Conservation (phyloP, 805 yeast genomes). For the Candida ficus region DNA sequence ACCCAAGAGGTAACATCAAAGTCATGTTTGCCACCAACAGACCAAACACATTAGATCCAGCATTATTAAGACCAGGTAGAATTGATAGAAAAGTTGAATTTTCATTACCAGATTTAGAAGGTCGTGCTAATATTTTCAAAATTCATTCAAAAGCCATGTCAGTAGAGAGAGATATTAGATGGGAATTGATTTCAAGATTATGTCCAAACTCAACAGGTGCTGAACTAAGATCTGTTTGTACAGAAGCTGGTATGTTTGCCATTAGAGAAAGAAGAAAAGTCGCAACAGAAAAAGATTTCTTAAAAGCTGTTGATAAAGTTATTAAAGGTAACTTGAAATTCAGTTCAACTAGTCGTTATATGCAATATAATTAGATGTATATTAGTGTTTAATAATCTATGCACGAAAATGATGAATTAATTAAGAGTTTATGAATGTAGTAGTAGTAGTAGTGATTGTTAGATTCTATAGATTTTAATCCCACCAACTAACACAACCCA, state of each 20-base stretch:
- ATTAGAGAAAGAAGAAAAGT: conserved; percentile 97
- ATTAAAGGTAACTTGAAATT: conserved; percentile 98
- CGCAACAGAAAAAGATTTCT: conserved; percentile 95
- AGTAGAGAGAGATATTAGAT: conserved; percentile 93
- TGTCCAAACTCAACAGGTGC: conserved; percentile 99
- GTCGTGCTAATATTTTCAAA: conserved; percentile 95
- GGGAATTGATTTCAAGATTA: conserved; percentile 96
- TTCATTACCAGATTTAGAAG: conserved; percentile 93
- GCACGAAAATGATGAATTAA: neutral
- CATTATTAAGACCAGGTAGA: conserved; percentile 96
- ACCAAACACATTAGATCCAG: conserved; percentile 97
- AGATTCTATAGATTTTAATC: conserved; percentile 43
- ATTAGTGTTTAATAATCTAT: conserved; percentile 1
- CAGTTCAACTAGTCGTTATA: conserved; percentile 93
- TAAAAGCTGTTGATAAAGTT: conserved; percentile 97
- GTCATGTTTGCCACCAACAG: conserved; percentile 99
- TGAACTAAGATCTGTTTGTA: conserved; percentile 95
- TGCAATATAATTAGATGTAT: conserved; percentile 80
- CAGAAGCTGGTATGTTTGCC: conserved; percentile 99
- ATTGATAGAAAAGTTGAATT: conserved; percentile 98
- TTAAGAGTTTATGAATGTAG: no score
- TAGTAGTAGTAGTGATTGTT: no score
- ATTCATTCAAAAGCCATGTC: conserved; percentile 98
- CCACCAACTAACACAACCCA: conserved; percentile 98
- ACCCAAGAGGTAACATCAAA: conserved; percentile 97